Evolutionary conservation across 1,139 yeast genomes (phyloP).

Genomic region (Blastobotrys elegans): DNA sequence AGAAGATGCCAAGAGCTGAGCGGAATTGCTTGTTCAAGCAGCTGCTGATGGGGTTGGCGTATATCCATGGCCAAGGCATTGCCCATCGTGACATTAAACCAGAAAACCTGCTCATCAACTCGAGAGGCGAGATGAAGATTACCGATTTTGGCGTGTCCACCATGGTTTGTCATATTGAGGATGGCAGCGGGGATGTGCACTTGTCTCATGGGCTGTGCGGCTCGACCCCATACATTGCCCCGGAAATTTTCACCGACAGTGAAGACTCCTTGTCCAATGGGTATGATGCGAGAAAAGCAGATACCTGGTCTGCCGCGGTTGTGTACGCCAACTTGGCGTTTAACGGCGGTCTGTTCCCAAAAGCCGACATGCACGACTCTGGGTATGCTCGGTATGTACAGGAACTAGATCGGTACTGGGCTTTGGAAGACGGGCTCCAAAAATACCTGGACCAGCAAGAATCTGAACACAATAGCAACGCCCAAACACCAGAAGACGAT

Average conservation of each 20-base stretch:
- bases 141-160: conserved; percentile 70
- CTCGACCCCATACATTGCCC: conserved; percentile 83
- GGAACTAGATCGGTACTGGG: conserved; percentile 50
- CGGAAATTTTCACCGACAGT: conserved; percentile 56
- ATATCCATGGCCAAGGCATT: conserved; percentile 64
- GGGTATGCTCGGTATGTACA: conserved; percentile 23
- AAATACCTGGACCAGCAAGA: conserved; percentile 5
- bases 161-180: conserved; percentile 47
- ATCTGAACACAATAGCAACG: not conserved
- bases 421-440: conserved; percentile 60
- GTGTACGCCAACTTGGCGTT: conserved; percentile 79
- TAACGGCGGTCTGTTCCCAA: conserved; percentile 33
- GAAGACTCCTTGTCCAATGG: conserved; percentile 19
- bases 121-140: conserved; percentile 63
- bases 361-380: conserved; percentile 29
- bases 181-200: not conserved
- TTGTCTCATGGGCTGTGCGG: conserved; percentile 41
- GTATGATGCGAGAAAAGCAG: conserved; percentile 78
- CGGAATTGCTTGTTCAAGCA: conserved; percentile 63
- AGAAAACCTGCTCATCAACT: conserved; percentile 60
- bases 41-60: conserved; percentile 66
- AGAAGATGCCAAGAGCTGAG: conserved; percentile 37
- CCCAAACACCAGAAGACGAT: conserved; percentile 45
- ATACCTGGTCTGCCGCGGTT: conserved; percentile 85
- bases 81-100: conserved; percentile 74